Evolutionary conservation across 2,329 filamentous ascomycete species (phyloP).

Genomic region (Nemania sp.): DNA sequence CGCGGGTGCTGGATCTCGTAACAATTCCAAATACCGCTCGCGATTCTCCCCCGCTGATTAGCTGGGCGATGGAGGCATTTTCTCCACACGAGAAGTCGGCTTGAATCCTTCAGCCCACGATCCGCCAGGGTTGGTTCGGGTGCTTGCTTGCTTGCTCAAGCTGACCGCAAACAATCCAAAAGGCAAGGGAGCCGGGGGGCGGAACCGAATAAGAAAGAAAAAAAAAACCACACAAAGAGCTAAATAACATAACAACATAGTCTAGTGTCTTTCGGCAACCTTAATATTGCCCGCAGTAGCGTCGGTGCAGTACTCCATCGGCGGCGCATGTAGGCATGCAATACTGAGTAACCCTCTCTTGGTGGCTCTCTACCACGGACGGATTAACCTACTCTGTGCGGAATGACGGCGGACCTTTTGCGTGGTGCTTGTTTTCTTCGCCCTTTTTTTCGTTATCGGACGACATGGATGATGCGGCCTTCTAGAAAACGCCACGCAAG

Average conservation of each 20-base stretch:
- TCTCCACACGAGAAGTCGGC: conserved; percentile 29
- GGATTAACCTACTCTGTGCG: conserved; percentile 18
- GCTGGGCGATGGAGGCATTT: conserved; percentile 26
- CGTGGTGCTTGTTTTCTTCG: conserved; percentile 33
- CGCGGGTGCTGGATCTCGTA: conserved; percentile 27
- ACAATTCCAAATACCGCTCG: conserved; percentile 38
- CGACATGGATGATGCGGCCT: conserved; percentile 32
- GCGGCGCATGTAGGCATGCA: conserved; percentile 21
- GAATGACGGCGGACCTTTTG: conserved; percentile 22
- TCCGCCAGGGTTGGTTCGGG: conserved; percentile 17
- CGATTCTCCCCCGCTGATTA: conserved; percentile 17
- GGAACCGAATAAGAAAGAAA: conserved; percentile 1
- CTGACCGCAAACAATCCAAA: conserved; percentile 24
- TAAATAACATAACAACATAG: not conserved
- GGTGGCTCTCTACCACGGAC: conserved; percentile 19
- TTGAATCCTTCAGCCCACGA: conserved; percentile 38
- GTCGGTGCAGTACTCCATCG: conserved; percentile 8
- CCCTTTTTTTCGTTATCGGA: conserved; percentile 35
- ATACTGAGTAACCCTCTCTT: not conserved
- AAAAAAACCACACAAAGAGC: not conserved
- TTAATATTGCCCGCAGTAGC: conserved; percentile 38
- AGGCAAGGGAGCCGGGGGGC: conserved; percentile 15
- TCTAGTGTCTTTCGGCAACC: conserved; percentile 35
- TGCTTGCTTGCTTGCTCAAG: not conserved
- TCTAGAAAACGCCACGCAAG: conserved; percentile 39